Base-by-base conservation (phyloP, 140 eudicot species). In the Flaveria floridana region DNA sequence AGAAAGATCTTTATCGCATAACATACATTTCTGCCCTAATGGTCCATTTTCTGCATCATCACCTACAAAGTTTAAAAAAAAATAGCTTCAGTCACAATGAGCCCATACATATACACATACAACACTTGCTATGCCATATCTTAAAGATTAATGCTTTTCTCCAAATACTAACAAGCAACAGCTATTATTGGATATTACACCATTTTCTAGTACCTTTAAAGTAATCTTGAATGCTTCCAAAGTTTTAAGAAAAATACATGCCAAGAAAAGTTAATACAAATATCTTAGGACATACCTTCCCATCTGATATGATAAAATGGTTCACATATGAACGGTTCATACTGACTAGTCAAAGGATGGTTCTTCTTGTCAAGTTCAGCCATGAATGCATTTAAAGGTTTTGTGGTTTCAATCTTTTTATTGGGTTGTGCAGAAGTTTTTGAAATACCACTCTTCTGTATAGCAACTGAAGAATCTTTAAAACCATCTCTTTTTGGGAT, bases 1-100 rank as follows among this genome's bases (percentile, higher is more conserved):
- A 1, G 85, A 76, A 77, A 82, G 78, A 80, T 85, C 89, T 34
- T 68, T 75, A 64, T 86, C 76, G 76, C 90, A 86, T 50, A 83
- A 2, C 18, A 69, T 18, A 76, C 90, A 86, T 14, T 26, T 73
- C 41, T 68, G 65, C 51, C 85, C 82, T 51, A 44, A 41, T 1
- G 71, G 62, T 64, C 72, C 82, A 34, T 37, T 73, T 76, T 56
- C 79, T 57, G 57, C 46, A 57, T 68, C 79, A 64, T 48, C 73
- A 42, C 84, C 89, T 81, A 65, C 62, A 73, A 48, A 8, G 59
- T 53, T 34, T 3, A 21, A 21, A 48, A 61, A 71, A 21, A n/a
- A 30, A 65, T n/a, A 9, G 25, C 50, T 51, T 71, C 50, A 56
- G 30, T 65, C 44, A 78, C 55, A 61, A 34, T 18, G 16, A 79